Percentiles rank a stretch among this genome's conserved stretches.
Conservation (phyloP, 306 rosid species). For the Dalbergia oliveri region DNA sequence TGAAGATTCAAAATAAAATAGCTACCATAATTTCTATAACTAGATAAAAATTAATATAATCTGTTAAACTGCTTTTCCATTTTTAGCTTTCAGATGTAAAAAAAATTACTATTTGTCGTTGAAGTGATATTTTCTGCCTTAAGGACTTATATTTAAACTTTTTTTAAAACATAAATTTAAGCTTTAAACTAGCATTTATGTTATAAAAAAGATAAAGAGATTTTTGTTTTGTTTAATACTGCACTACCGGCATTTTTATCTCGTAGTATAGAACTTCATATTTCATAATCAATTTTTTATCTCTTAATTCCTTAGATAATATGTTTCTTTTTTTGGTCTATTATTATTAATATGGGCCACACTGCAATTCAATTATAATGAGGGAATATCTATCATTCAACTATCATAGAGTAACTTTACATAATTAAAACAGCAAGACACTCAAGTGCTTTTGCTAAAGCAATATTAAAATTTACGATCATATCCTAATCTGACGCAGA, state of each 20-base stretch:
- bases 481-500: constrained; percentile 48
- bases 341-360: constrained; percentile 49
- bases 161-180: too few relatives aligned
- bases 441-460: constrained; percentile 55
- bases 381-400: constrained; percentile 58
- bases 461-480: constrained; percentile 44
- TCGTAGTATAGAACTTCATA: neutral
- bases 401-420: constrained; percentile 65
- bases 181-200: too few relatives aligned
- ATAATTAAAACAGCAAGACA: constrained; percentile 56
- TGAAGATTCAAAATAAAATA: too few relatives aligned
- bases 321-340: constrained; percentile 12
- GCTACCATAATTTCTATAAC: too few relatives aligned
- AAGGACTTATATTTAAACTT: too few relatives aligned
- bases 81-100: too few relatives aligned
- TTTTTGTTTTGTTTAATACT: neutral
- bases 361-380: constrained; percentile 44
- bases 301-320: neutral
- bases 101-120: too few relatives aligned
- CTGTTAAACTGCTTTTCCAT: too few relatives aligned
- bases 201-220: too few relatives aligned
- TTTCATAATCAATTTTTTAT: too few relatives aligned
- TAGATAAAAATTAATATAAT: too few relatives aligned
- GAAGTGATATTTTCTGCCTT: too few relatives aligned
- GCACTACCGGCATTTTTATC: neutral